A percentile compares a stretch with the other conserved stretches of the same genome.
Conservation (phyloP, 306 rosid species). For the Dalbergia oliveri region DNA sequence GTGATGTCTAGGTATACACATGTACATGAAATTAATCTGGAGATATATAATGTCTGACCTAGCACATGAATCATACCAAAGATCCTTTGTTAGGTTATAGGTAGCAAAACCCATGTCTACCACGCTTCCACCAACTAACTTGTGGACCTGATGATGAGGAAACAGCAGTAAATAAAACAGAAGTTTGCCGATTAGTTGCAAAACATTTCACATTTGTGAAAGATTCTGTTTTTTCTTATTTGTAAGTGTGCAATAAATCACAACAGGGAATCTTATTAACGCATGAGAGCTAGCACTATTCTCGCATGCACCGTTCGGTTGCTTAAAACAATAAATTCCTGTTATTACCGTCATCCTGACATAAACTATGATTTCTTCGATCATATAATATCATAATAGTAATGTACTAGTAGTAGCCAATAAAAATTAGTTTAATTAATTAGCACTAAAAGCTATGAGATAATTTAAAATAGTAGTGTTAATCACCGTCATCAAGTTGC, state of each 20-base stretch:
- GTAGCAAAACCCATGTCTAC: conserved; percentile 35
- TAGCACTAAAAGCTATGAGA: background rate
- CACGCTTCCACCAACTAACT: conserved; percentile 40
- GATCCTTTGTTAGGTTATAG: conserved; percentile 46
- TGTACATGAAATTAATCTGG: background rate
- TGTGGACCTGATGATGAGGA: background rate
- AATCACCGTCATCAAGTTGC: conserved; percentile 6
- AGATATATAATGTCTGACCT: background rate
- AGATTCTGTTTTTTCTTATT: conserved; percentile 39
- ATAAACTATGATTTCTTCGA: background rate
- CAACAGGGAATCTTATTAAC: conserved; percentile 45
- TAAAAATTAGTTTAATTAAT: background rate
- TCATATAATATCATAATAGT: background rate
- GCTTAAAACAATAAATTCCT: conserved; percentile 6
- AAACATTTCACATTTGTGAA: conserved; percentile 27
- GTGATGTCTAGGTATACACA: conserved; percentile 1
- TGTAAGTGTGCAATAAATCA: conserved; percentile 33
- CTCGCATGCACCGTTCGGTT: conserved; percentile 30
- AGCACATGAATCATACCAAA: conserved; percentile 35
- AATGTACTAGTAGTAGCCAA: background rate
- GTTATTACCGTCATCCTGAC: conserved; percentile 12
- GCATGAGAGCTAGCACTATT: conserved; percentile 36
- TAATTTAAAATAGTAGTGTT: conserved; percentile 46
- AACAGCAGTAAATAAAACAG: conserved; percentile 32
- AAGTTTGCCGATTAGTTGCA: conserved; percentile 18